These are phyloP conservation scores for Lasiodiplodia citricola DNA, from an alignment of 2,329 filamentous ascomycete genomes.

Conservation along the genomic window DNA sequence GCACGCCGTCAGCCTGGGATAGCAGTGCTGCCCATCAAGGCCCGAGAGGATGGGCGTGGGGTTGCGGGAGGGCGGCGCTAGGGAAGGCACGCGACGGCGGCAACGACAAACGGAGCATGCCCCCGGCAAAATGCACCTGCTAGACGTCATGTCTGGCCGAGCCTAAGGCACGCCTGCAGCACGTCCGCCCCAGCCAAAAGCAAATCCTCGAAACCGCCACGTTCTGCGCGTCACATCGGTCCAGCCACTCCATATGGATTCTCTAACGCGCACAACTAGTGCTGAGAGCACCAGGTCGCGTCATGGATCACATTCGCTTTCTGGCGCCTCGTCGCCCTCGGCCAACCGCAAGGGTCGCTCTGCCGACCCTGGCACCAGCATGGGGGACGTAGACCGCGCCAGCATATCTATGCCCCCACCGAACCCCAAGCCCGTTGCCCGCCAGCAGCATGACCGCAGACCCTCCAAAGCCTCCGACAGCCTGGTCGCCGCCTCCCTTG, in stretches of 20 bases:
- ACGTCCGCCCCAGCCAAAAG: slow-evolving; percentile 7
- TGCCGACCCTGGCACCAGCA: slow-evolving; percentile 65
- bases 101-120: not conserved
- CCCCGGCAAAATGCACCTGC: not conserved
- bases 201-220: slow-evolving; percentile 24
- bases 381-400: slow-evolving; percentile 63
- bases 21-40: not conserved
- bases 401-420: slow-evolving; percentile 70
- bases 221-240: slow-evolving; percentile 26
- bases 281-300: slow-evolving; percentile 47
- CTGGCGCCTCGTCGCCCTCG: slow-evolving; percentile 51
- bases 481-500: slow-evolving; percentile 26
- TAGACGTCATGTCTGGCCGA: slow-evolving; percentile 15
- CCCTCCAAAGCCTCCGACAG: slow-evolving; percentile 52
- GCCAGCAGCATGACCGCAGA: slow-evolving; percentile 49
- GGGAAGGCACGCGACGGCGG: not conserved
- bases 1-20: not conserved
- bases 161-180: slow-evolving; percentile 22
- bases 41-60: slow-evolving; percentile 7
- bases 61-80: not conserved
- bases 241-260: slow-evolving; percentile 27
- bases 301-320: slow-evolving; percentile 48
- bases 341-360: slow-evolving; percentile 61
- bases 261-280: slow-evolving; percentile 43
- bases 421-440: slow-evolving; percentile 49